phyloP scores from a whole-genome alignment of 257 asterid species.

The Nicotiana tomentosiformis region DNA sequence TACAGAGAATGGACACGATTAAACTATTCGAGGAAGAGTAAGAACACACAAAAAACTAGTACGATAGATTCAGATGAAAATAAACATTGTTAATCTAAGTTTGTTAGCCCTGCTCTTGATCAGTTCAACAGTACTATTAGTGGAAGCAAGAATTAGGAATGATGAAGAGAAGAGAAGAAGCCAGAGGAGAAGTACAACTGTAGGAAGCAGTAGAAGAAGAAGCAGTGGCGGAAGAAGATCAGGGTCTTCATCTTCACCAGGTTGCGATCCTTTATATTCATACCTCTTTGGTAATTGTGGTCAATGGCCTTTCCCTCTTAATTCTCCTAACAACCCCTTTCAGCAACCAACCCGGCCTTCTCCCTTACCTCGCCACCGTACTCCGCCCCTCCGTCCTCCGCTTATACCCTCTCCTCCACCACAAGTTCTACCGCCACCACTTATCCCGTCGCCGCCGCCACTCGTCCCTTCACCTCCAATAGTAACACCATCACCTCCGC shows the following conservation, averaged over 20 bases:
- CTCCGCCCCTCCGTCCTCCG: constrained; percentile 20
- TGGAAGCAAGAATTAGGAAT: constrained; percentile 4
- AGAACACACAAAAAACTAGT: background rate
- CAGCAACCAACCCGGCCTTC: constrained; percentile 10
- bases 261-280: constrained; percentile 30
- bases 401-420: constrained; percentile 9
- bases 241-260: background rate
- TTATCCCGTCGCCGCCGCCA: constrained; percentile 12
- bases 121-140: constrained; percentile 24
- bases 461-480: constrained; percentile 27
- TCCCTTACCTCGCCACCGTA: constrained; percentile 13
- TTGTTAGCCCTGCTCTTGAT: constrained; percentile 29
- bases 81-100: constrained; percentile 5
- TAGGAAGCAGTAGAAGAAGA: constrained; percentile 4
- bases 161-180: constrained; percentile 31
- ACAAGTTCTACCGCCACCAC: constrained; percentile 10
- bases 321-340: constrained; percentile 27
- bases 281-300: constrained; percentile 30
- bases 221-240: constrained; percentile 14
- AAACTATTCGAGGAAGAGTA: background rate
- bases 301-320: constrained; percentile 32
- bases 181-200: constrained; percentile 9
- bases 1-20: background rate
- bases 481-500: constrained; percentile 7
- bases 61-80: constrained; percentile 20